Conservation (phyloP, 768 basidiomycete species). For the Sistotremastrum niveocremeum region DNA sequence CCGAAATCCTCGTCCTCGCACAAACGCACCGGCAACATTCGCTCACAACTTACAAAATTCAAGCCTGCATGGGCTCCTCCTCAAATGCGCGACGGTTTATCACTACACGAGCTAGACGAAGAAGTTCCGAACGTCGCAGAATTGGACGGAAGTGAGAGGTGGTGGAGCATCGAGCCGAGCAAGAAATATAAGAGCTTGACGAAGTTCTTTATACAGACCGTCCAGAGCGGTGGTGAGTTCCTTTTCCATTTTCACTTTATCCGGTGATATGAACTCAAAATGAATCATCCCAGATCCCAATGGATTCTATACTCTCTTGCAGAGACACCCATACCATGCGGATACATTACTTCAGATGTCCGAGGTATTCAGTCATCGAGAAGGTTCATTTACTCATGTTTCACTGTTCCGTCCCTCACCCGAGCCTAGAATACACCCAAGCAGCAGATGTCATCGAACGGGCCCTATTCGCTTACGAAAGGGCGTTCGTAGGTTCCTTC, state of each 20-base stretch:
- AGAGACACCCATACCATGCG: constrained; percentile 77
- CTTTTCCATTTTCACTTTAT: background rate
- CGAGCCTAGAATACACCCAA: constrained; percentile 52
- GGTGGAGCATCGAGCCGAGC: constrained; percentile 85
- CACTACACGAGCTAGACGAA: constrained; percentile 40
- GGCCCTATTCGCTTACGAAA: constrained; percentile 88
- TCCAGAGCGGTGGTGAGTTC: constrained; percentile 64
- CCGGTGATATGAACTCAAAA: background rate
- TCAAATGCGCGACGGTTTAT: constrained; percentile 57
- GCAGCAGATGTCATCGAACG: constrained; percentile 84
- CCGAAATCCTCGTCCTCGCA: constrained; percentile 12
- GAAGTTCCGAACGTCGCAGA: constrained; percentile 30
- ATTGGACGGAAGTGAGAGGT: constrained; percentile 45
- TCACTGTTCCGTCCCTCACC: background rate
- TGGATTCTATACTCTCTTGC: constrained; percentile 62
- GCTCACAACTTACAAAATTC: constrained; percentile 65
- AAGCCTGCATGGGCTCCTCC: constrained; percentile 64
- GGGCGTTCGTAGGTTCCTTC: constrained; percentile 78
- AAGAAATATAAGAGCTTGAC: constrained; percentile 75
- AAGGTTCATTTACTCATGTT: constrained; percentile 37
- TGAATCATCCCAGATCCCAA: constrained; percentile 44
- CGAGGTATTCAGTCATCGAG: constrained; percentile 75
- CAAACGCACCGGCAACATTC: constrained; percentile 1
- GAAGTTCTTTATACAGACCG: constrained; percentile 65
- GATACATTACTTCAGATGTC: constrained; percentile 83